phyloP scores from a whole-genome alignment of 192 early-diverging fungal species.

The Mortierella alpina region DNA sequence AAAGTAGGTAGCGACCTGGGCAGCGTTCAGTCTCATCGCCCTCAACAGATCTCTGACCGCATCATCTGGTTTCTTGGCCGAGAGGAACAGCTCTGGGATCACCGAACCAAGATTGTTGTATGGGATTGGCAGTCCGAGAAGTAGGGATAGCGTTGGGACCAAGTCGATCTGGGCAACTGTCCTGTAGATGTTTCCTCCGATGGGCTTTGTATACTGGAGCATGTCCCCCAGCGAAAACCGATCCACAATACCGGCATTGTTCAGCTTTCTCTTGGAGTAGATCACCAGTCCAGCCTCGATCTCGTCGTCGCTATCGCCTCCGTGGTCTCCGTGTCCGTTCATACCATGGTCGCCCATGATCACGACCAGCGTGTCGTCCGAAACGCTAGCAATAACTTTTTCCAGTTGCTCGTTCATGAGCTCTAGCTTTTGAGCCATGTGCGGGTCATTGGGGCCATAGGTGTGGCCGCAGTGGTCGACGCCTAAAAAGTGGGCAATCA shows the following conservation, averaged over 20 bases:
- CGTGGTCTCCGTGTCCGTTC: constrained; percentile 95
- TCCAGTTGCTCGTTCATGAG: constrained; percentile 88
- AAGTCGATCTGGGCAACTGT: constrained; percentile 93
- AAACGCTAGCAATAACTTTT: constrained; percentile 70
- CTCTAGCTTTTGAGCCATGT: constrained; percentile 85
- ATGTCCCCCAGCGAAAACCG: constrained; percentile 35
- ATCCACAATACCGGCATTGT: constrained; percentile 30
- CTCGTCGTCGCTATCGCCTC: constrained; percentile 93
- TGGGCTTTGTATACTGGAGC: constrained; percentile 40
- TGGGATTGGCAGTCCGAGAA: constrained; percentile 89
- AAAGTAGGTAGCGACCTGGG: constrained; percentile 76
- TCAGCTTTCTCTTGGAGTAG: constrained; percentile 72
- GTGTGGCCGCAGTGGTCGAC: constrained; percentile 98
- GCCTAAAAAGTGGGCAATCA: constrained; percentile 94
- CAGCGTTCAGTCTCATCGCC: constrained; percentile 70
- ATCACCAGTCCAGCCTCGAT: constrained; percentile 87
- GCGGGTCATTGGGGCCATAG: constrained; percentile 86
- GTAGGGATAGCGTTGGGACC: constrained; percentile 83
- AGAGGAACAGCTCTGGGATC: constrained; percentile 88
- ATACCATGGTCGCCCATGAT: constrained; percentile 99
- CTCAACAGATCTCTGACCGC: constrained; percentile 59
- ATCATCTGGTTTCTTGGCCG: constrained; percentile 24
- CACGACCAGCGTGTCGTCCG: constrained; percentile 83
- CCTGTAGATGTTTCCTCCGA: constrained; percentile 58
- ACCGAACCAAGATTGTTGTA: constrained; percentile 91